Conservation (phyloP, 192 early-diverging fungal genomes). For the Umbelopsis sp. region DNA sequence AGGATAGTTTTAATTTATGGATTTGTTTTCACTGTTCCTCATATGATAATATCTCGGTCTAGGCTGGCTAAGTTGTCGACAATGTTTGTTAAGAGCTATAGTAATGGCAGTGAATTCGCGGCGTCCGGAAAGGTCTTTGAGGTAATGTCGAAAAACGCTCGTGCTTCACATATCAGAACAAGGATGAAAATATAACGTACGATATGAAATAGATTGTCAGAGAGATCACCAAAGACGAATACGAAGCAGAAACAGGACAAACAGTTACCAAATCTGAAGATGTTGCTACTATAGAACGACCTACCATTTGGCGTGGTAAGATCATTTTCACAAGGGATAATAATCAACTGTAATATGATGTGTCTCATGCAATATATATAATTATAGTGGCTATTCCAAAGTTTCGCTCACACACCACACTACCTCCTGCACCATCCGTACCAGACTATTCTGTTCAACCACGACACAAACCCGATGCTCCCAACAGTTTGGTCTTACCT, state of each 20-base stretch:
- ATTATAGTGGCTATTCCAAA: constrained; percentile 9
- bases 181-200: background rate
- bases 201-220: background rate
- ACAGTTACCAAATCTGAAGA: background rate
- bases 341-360: background rate
- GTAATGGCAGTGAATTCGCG: constrained; percentile 34
- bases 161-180: background rate
- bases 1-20: background rate
- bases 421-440: background rate
- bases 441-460: constrained; percentile 20
- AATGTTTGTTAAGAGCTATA: constrained; percentile 15
- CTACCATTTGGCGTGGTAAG: background rate
- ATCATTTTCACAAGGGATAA: too few relatives aligned
- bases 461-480: constrained; percentile 36
- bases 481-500: constrained; percentile 37
- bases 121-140: constrained; percentile 36
- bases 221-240: background rate
- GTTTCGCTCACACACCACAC: background rate
- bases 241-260: background rate
- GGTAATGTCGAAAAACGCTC: background rate
- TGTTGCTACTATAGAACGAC: background rate
- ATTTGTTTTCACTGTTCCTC: background rate
- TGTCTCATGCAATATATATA: background rate
- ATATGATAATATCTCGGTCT: background rate
- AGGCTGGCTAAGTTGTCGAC: background rate